Conservation (phyloP, 2,329 filamentous ascomycete species). For the Leptographium wingfieldii region DNA sequence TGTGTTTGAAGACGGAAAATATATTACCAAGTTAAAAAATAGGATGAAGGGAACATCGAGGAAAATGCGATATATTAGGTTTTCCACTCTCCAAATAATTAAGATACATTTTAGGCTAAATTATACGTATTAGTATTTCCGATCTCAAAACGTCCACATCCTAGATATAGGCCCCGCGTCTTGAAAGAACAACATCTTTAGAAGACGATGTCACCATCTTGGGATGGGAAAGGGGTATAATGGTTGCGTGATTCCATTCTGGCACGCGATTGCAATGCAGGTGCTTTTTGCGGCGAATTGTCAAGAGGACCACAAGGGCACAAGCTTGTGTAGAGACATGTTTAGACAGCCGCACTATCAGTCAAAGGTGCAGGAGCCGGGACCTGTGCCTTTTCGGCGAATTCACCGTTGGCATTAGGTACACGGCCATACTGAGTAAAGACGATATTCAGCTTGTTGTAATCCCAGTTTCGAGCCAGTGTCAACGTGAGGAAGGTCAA, state of each 20-base stretch:
- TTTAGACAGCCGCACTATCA: constrained; percentile 9
- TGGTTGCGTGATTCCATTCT: background rate
- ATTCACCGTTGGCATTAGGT: constrained; percentile 22
- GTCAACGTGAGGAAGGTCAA: constrained; percentile 28
- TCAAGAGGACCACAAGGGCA: background rate
- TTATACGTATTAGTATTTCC: background rate
- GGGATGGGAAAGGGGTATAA: background rate
- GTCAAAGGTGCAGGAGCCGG: constrained; percentile 9
- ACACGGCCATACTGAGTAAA: constrained; percentile 45
- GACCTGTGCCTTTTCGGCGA: constrained; percentile 30
- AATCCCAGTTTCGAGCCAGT: constrained; percentile 37
- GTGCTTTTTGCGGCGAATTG: background rate
- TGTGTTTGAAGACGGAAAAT: too few species aligned
- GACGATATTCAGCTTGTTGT: constrained; percentile 33
- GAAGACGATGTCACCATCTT: background rate
- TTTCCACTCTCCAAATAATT: background rate
- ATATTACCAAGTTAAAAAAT: too few species aligned
- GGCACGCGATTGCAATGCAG: background rate
- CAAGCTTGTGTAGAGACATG: background rate
- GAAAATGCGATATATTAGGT: too few species aligned
- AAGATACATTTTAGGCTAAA: background rate
- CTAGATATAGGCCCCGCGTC: background rate
- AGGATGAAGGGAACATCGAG: too few species aligned
- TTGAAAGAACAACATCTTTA: background rate
- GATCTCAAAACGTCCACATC: background rate